Evolutionary conservation across 148 eudicot species (phyloP).

Genomic region (Agrostemma githago): DNA sequence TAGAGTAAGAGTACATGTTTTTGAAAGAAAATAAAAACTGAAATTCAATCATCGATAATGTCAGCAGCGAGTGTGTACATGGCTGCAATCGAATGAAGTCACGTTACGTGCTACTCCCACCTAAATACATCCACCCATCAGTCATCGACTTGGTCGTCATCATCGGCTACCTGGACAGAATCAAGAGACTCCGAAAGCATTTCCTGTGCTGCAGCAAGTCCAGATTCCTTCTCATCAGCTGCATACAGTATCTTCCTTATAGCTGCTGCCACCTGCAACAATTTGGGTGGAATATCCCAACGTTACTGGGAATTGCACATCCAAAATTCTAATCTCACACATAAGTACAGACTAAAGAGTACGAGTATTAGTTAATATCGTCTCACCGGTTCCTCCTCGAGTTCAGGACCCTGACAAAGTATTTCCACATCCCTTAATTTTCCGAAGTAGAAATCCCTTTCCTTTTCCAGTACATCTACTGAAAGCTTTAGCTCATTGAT

Average conservation of each 20-base stretch:
- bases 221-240: constrained; percentile 60
- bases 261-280: constrained; percentile 60
- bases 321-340: neutral
- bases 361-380: too few species aligned
- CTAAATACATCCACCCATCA: constrained; percentile 5
- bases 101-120: neutral
- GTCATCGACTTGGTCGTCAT: constrained; percentile 14
- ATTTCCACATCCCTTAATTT: constrained; percentile 81
- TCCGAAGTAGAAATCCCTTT: constrained; percentile 83
- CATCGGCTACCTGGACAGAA: constrained; percentile 23
- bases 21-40: neutral
- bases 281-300: neutral
- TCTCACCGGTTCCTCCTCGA: constrained; percentile 64
- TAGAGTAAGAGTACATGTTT: neutral
- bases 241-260: constrained; percentile 81
- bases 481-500: constrained; percentile 73
- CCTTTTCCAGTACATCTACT: constrained; percentile 71
- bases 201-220: constrained; percentile 65
- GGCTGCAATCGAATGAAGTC: neutral
- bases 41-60: neutral
- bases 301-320: neutral
- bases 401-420: constrained; percentile 66
- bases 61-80: neutral
- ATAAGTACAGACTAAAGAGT: neutral
- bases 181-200: constrained; percentile 28